Percentiles rank a stretch among this genome's conserved stretches.
These are phyloP conservation scores for Diaporthe citrichinensis DNA, from an alignment of 2,329 filamentous ascomycete genomes.

Conservation along the genomic window DNA sequence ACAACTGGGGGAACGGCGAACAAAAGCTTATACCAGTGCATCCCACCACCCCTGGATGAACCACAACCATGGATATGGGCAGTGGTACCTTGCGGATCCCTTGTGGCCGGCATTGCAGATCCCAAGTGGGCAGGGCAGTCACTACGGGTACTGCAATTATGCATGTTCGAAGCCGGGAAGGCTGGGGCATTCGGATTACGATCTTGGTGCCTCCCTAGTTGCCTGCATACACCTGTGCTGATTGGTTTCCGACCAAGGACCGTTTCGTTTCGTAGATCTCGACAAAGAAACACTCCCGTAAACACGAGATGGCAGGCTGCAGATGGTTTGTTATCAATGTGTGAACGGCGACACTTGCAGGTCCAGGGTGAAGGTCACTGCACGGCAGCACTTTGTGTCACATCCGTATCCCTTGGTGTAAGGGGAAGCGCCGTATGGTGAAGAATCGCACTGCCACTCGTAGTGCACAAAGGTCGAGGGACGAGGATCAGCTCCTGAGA, in stretches of 20 bases:
- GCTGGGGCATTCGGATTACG: neutral
- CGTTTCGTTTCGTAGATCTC: constrained; percentile 36
- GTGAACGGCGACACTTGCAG: neutral
- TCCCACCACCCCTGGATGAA: constrained; percentile 3
- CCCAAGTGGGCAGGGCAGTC: constrained; percentile 24
- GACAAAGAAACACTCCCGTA: constrained; percentile 12
- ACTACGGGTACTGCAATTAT: neutral
- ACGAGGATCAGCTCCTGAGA: constrained; percentile 19
- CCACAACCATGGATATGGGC: neutral
- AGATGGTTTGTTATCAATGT: neutral
- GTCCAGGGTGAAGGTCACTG: neutral
- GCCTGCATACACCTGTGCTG: neutral
- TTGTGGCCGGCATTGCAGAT: constrained; percentile 14
- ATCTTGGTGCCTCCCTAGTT: neutral
- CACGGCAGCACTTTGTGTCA: constrained; percentile 30
- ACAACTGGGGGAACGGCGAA: constrained; percentile 6
- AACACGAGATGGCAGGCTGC: constrained; percentile 36
- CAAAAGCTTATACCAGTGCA: constrained; percentile 17
- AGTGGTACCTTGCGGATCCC: constrained; percentile 32
- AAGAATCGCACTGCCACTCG: neutral
- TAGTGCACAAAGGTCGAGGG: neutral
- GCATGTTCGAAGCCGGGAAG: constrained; percentile 15
- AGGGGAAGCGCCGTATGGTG: neutral
- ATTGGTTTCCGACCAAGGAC: constrained; percentile 23
- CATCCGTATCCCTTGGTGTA: constrained; percentile 27